Evolutionary conservation across 2,329 filamentous ascomycete genomes (phyloP), one percentile per base, ranked within the genome.

Genomic region (Leptoxyphium fumago): DNA sequence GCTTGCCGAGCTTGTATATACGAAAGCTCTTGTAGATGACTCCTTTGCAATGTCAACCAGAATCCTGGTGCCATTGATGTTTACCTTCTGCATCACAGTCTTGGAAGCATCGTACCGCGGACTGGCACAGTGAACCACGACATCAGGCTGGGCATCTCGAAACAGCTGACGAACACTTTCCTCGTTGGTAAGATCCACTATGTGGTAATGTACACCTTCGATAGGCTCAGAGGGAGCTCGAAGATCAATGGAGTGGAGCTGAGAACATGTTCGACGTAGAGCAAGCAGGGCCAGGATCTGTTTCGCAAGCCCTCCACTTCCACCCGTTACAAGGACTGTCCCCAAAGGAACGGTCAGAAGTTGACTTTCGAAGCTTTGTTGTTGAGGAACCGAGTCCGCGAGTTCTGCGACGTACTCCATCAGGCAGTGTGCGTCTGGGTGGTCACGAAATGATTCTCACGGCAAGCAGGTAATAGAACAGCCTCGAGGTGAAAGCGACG

Each of bases 1-100:
- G 4, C 48, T 50, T 11, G 52, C 49, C 17, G 45, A 48, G 0
- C 50, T 53, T 1, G 53, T 55, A 40, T 52, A 55, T 15, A 55
- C 43, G 6, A 56, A 39, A 9, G 48, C 50, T 14, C 46, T 46
- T 15, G 32, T 9, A 13, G 13, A 5, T 7, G 49, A 43, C 2
- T 17, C 43, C 7, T 46, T 48, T 13, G 38, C 30, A 10, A 43
- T 42, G 10, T 45, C 34, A n/a, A 55, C n/a, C 9, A 51, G 10
- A 13, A 44, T 47, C 8, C 43, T 34, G 0, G 50, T 41, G 17
- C 49, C 47, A 7, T 45, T 1, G 11, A 48, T 43, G 32, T 51
- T 51, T 15, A 51, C 49, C 6, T 42, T 36, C 29, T 42, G 46
- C 29, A 47, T 43, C 11, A 11, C 2, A 10, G 11, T 38, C 36